Evolutionary conservation across 768 basidiomycete species (phyloP).

Genomic region (Neoboletus brunneissimus): DNA sequence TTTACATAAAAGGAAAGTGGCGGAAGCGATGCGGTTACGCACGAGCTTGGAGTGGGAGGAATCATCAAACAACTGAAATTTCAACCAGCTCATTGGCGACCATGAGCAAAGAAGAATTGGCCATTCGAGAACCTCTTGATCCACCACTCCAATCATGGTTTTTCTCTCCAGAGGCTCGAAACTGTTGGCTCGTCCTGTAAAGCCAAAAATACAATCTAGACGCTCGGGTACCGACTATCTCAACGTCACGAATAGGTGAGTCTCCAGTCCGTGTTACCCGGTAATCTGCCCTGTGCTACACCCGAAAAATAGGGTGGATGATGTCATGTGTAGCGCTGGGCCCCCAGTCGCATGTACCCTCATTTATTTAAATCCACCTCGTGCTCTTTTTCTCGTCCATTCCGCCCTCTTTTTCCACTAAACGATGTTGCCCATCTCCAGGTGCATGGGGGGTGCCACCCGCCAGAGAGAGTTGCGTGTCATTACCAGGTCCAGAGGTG

Average conservation of each 20-base stretch:
- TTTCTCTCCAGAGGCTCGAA: neutral
- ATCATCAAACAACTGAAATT: neutral
- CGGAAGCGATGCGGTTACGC: neutral
- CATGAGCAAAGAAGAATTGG: neutral
- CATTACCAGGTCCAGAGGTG: constrained; percentile 38
- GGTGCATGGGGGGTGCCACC: constrained; percentile 40
- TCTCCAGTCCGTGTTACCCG: neutral
- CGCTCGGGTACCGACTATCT: neutral
- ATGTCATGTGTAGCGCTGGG: constrained; percentile 16
- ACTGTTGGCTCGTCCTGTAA: neutral
- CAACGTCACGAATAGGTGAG: neutral
- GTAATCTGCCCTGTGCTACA: neutral
- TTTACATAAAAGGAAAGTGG: neutral
- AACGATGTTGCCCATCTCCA: constrained; percentile 24
- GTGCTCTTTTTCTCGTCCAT: neutral
- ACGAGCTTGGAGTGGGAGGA: neutral
- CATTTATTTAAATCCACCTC: constrained; percentile 13
- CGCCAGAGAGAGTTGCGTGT: constrained; percentile 36
- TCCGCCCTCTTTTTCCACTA: neutral
- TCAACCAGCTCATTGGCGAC: neutral
- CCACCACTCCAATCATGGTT: neutral
- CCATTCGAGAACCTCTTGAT: neutral
- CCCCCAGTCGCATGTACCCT: neutral
- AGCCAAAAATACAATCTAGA: neutral
- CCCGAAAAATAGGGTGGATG: constrained; percentile 12